phyloP scores from a whole-genome alignment of 1,139 yeast species.

The Zygoascus sp. region DNA sequence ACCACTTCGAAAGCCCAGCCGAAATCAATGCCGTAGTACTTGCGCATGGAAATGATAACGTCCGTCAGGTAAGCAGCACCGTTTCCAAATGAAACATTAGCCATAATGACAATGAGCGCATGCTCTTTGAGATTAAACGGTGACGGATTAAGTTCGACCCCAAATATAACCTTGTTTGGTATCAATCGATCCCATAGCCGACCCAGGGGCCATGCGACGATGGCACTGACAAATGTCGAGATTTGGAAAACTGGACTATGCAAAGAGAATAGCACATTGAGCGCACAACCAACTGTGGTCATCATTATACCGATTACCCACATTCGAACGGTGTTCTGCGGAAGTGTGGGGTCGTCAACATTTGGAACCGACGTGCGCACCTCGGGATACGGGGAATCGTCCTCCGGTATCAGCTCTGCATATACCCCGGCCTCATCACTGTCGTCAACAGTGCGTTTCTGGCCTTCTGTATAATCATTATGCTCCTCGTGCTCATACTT shows the following conservation, averaged over 20 bases:
- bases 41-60: conserved; percentile 52
- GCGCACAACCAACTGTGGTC: conserved; percentile 56
- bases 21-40: conserved; percentile 46
- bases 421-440: conserved; percentile 17
- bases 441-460: neutral
- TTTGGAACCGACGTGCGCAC: conserved; percentile 68
- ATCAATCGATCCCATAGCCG: conserved; percentile 45
- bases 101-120: conserved; percentile 58
- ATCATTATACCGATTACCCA: conserved; percentile 52
- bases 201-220: conserved; percentile 63
- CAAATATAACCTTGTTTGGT: conserved; percentile 47
- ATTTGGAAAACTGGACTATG: conserved; percentile 54
- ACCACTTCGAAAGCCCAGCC: conserved; percentile 51
- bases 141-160: conserved; percentile 51
- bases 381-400: conserved; percentile 64
- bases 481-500: conserved; percentile 1
- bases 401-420: conserved; percentile 41
- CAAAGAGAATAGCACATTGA: conserved; percentile 56
- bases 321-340: conserved; percentile 59
- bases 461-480: neutral
- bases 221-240: conserved; percentile 53
- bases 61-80: conserved; percentile 63
- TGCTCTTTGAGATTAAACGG: conserved; percentile 64
- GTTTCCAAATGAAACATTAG: conserved; percentile 51
- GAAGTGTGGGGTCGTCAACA: conserved; percentile 50